Evolutionary conservation across 768 basidiomycete species (phyloP).

Genomic region (Rhizopogon vinicolor): DNA sequence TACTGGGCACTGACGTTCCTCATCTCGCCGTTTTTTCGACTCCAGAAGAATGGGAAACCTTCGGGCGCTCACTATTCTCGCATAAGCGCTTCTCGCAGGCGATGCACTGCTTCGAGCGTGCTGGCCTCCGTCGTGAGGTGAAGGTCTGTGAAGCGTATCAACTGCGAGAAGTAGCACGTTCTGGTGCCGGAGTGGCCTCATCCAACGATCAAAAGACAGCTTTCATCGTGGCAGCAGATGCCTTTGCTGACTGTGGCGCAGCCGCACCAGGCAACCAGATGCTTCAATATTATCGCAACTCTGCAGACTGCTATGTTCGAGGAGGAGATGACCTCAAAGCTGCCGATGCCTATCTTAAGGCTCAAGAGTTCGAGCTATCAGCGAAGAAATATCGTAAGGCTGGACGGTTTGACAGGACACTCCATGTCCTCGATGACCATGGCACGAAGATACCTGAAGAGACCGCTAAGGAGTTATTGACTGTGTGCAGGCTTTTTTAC

Average conservation of each 20-base stretch:
- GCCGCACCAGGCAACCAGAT: slow-evolving; percentile 25
- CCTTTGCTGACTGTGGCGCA: slow-evolving; percentile 41
- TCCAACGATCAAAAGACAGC: slow-evolving; percentile 26
- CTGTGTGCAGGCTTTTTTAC: slow-evolving; percentile 43
- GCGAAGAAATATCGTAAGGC: slow-evolving; percentile 46
- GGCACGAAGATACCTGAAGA: slow-evolving; percentile 23
- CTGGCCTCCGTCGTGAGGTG: slow-evolving; percentile 36
- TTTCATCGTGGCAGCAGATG: slow-evolving; percentile 42
- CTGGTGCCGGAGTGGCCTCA: slow-evolving; percentile 20
- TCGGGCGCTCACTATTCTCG: slow-evolving; percentile 35
- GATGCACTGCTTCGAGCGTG: slow-evolving; percentile 49
- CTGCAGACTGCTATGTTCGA: slow-evolving; percentile 43
- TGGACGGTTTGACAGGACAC: slow-evolving; percentile 49
- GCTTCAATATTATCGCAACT: slow-evolving; percentile 34
- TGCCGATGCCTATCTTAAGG: slow-evolving; percentile 38
- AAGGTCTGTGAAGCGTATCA: slow-evolving; percentile 48
- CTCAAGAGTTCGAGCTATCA: slow-evolving; percentile 38
- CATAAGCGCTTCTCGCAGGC: slow-evolving; percentile 37
- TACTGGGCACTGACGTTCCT: slow-evolving; percentile 45
- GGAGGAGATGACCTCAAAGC: slow-evolving; percentile 38
- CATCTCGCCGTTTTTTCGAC: slow-evolving; percentile 52
- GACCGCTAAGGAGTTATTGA: slow-evolving; percentile 33
- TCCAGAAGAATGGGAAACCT: slow-evolving; percentile 40
- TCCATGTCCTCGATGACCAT: slow-evolving; percentile 37
- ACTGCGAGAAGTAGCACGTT: slow-evolving; percentile 47